A percentile compares a stretch with the other conserved stretches of the same genome.
phyloP scores from a whole-genome alignment of 2,329 filamentous ascomycete genomes.

The Colletotrichum sp. region DNA sequence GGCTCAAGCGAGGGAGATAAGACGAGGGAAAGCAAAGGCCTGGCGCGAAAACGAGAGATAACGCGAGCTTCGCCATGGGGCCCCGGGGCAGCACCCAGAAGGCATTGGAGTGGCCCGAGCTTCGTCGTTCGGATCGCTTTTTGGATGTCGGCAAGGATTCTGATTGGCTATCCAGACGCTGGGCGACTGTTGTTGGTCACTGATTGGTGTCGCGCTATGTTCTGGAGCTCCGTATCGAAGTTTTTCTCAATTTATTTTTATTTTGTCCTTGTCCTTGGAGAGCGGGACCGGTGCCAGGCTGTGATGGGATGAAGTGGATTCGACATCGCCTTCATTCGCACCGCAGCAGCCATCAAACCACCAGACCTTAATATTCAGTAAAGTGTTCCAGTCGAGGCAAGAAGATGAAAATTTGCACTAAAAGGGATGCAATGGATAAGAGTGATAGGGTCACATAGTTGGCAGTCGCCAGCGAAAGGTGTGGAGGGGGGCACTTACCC shows the following conservation, averaged over 20 bases:
- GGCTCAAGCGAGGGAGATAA: constrained; percentile 1
- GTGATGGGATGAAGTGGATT: not conserved
- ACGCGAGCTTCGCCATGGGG: not conserved
- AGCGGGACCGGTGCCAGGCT: not conserved
- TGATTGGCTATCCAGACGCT: not conserved
- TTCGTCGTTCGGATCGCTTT: not conserved
- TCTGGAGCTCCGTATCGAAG: not conserved
- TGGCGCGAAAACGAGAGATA: not conserved
- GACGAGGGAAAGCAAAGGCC: not conserved
- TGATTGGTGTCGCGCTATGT: not conserved
- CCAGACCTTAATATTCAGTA: not conserved
- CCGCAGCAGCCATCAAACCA: not conserved
- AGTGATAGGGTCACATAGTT: not conserved
- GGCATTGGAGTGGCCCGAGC: not conserved
- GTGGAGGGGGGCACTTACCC: not conserved
- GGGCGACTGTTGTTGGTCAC: not conserved
- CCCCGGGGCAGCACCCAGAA: not conserved
- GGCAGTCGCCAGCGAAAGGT: not conserved
- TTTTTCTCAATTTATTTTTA: not conserved
- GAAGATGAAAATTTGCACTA: not conserved
- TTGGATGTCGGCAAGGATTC: not conserved
- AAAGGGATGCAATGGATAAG: not conserved
- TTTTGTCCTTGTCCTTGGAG: not conserved
- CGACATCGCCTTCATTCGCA: not conserved
- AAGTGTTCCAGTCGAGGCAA: not conserved